Percentiles rank a stretch among this genome's conserved stretches.
phyloP scores from a whole-genome alignment of 1,284 basidiomycete species.

The Tetrapyrgos nigripes region DNA sequence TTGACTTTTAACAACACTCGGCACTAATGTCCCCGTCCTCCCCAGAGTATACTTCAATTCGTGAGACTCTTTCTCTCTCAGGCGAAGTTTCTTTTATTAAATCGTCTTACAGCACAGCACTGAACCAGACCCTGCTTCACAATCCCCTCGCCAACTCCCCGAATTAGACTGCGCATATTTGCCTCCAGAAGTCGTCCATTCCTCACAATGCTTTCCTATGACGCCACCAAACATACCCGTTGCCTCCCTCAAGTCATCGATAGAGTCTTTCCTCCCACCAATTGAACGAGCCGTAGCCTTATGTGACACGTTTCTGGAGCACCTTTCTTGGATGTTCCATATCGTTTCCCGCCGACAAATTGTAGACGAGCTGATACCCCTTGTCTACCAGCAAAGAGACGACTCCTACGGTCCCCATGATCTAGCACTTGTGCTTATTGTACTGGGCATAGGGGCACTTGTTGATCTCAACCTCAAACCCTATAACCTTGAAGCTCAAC shows the following conservation, averaged over 20 bases:
- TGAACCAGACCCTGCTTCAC: slow-evolving; percentile 13
- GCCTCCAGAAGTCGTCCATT: slow-evolving; percentile 45
- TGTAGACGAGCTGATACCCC: slow-evolving; percentile 50
- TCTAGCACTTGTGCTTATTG: slow-evolving; percentile 53
- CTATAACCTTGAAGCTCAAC: slow-evolving; percentile 59
- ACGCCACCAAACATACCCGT: slow-evolving; percentile 40
- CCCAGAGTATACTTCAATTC: slow-evolving; percentile 50
- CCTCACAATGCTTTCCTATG: slow-evolving; percentile 50
- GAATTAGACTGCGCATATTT: slow-evolving; percentile 50
- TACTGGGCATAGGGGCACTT: slow-evolving; percentile 57
- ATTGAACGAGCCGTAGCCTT: slow-evolving; percentile 46
- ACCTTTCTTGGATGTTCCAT: slow-evolving; percentile 61
- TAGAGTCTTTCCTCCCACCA: slow-evolving; percentile 52
- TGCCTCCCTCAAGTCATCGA: slow-evolving; percentile 39
- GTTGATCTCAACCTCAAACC: slow-evolving; percentile 54
- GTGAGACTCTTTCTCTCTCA: slow-evolving; percentile 19
- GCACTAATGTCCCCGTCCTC: slow-evolving; percentile 7
- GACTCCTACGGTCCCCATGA: slow-evolving; percentile 53
- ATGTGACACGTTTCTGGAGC: slow-evolving; percentile 54
- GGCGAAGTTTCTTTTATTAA: not conserved
- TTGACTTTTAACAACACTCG: not conserved
- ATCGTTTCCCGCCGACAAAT: slow-evolving; percentile 53
- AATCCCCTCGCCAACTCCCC: slow-evolving; percentile 24
- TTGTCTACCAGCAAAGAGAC: slow-evolving; percentile 44
- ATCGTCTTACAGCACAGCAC: slow-evolving; percentile 19